Evolutionary conservation across 2,329 filamentous ascomycete species (phyloP).

Genomic region (Orbilia blumenaviensis): DNA sequence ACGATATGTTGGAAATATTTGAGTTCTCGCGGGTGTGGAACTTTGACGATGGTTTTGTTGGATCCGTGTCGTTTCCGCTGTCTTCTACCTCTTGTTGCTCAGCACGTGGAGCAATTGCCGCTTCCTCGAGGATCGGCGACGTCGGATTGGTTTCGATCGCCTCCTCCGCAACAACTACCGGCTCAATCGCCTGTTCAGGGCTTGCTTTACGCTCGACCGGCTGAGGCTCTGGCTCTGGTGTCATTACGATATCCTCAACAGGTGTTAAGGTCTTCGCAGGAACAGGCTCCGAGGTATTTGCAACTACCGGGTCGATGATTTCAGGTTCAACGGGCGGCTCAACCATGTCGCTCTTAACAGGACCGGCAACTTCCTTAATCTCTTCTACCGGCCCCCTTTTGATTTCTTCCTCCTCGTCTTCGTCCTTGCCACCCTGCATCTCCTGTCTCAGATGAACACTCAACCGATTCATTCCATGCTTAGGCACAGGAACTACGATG

Average conservation of each 20-base stretch:
- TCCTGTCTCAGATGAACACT: slow-evolving; percentile 57
- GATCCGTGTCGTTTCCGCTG: slow-evolving; percentile 56
- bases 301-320: not conserved
- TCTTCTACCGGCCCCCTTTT: slow-evolving; percentile 40
- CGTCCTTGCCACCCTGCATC: slow-evolving; percentile 57
- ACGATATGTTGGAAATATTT: slow-evolving; percentile 53
- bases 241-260: slow-evolving; percentile 20
- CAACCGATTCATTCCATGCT: slow-evolving; percentile 57
- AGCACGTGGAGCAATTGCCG: slow-evolving; percentile 49
- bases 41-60: slow-evolving; percentile 55
- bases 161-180: slow-evolving; percentile 36
- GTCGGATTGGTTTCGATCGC: slow-evolving; percentile 55
- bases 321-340: not conserved
- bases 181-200: not conserved
- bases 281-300: not conserved
- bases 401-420: slow-evolving; percentile 52
- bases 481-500: slow-evolving; percentile 57
- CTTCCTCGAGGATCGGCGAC: slow-evolving; percentile 54
- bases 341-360: not conserved
- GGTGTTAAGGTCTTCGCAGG: slow-evolving; percentile 30
- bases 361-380: slow-evolving; percentile 11
- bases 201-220: slow-evolving; percentile 6
- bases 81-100: slow-evolving; percentile 54
- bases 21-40: slow-evolving; percentile 54
- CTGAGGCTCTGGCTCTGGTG: slow-evolving; percentile 22